phyloP scores from a whole-genome alignment of 495 filamentous ascomycete species.

The Penicillium mononematosum region DNA sequence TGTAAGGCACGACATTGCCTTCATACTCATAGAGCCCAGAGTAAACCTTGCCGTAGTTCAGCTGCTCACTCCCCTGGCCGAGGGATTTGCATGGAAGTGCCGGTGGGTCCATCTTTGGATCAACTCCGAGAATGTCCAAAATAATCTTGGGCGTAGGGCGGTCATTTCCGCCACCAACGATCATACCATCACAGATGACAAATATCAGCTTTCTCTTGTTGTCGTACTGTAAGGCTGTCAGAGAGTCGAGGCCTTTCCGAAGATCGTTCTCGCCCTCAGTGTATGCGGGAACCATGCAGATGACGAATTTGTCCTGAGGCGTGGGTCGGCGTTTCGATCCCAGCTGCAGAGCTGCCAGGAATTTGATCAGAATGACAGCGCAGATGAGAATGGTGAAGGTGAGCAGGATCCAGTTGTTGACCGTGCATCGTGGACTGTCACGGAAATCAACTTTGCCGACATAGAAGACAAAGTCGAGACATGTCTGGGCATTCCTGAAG shows the following conservation, averaged over 20 bases:
- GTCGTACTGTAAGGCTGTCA: conserved; percentile 92
- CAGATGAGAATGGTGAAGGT: conserved; percentile 81
- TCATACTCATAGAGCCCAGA: conserved; percentile 97
- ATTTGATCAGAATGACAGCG: conserved; percentile 79
- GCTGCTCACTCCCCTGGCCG: conserved; percentile 83
- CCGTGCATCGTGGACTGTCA: conserved; percentile 68
- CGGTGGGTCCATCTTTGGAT: conserved; percentile 93
- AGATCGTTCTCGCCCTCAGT: conserved; percentile 96
- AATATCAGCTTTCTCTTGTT: conserved; percentile 97
- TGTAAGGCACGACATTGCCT: conserved; percentile 94
- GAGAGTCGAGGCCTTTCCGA: conserved; percentile 86
- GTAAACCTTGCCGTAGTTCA: conserved; percentile 98
- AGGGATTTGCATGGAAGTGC: conserved; percentile 90
- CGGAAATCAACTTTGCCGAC: conserved; percentile 84
- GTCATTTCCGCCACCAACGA: conserved; percentile 94
- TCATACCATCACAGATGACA: conserved; percentile 94
- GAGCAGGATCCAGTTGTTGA: conserved; percentile 90
- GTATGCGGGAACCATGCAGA: conserved; percentile 96
- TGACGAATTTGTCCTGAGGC: conserved; percentile 97
- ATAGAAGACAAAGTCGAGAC: conserved; percentile 82
- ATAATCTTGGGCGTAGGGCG: conserved; percentile 97
- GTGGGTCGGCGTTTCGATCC: conserved; percentile 86
- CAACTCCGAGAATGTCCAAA: conserved; percentile 92
- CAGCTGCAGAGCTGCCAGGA: conserved; percentile 90
- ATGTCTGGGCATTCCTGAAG: conserved; percentile 62